Base-by-base conservation (phyloP, 257 asterid genomes). In the Paulownia fortunei region DNA sequence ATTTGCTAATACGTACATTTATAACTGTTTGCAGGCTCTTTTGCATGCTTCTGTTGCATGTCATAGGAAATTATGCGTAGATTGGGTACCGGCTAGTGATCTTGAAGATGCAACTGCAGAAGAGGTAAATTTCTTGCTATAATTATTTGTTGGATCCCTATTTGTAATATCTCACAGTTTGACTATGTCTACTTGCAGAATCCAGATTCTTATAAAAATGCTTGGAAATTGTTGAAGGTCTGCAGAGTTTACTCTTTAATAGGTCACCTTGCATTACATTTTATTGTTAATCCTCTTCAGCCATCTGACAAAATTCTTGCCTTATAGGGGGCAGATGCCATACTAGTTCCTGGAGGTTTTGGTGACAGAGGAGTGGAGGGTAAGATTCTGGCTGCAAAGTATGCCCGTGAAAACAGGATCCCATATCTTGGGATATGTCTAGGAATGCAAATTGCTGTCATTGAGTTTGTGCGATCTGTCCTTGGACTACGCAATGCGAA, bases 301-400 rank as follows among this genome's bases (percentile, higher is more conserved):
- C 44, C 47, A n/a, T 76, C 81, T 84, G 68, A 81, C 56, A 65
- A 62, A 8, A 36, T 60, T 23, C 49, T 65, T 76, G 68, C 80
- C 58, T 72, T 77, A 72, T 72, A 91, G 97, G 94, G 92, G 46
- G 91, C 97, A 42, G 92, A 89, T 84, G 97, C 86, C 54, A 67
- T 91, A 70, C 81, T 91, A 65, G 97, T 91, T 78, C 97, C 97
- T 67, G 97, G 97, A 67, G 97, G 97, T 60, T 91, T 91, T 86
- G 97, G 97, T 65, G 94, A 91, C 86, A 85, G 97, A 79, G 97
- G 97, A 24, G 94, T 91, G 58, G 91, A 91, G 89, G 97, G 97
- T 24, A 91, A 91, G 82, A 89, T 91, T 76, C 86, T 85, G 76
- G 97, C 97, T 68, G 94, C 97, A 54, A 88, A 89, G 70, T 89